These are phyloP conservation scores for Barnettozyma hawaiiensis DNA, from an alignment of 1,139 yeast genomes.

Conservation along the genomic window DNA sequence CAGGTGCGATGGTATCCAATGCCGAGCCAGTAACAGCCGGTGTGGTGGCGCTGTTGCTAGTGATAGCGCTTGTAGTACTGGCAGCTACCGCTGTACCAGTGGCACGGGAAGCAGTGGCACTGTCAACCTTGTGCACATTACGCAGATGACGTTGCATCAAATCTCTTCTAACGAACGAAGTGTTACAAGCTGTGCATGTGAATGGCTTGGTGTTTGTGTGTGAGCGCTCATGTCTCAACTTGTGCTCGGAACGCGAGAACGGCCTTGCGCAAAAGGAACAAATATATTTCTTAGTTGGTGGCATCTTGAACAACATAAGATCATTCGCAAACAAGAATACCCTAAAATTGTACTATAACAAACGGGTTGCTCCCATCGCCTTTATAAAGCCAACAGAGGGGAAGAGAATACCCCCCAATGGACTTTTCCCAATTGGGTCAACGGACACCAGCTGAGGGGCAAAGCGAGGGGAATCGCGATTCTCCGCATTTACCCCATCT, in stretches of 20 bases:
- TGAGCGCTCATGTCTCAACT: slow-evolving; percentile 76
- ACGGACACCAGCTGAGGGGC: slow-evolving; percentile 5
- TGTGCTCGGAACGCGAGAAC: slow-evolving; percentile 76
- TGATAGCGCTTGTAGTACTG: background rate
- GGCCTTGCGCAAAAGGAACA: slow-evolving; percentile 81
- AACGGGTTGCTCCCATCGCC: background rate
- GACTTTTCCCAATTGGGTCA: background rate
- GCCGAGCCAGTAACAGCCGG: background rate
- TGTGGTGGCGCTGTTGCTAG: too few relatives aligned
- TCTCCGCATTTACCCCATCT: slow-evolving; percentile 4
- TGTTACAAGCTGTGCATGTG: slow-evolving; percentile 64
- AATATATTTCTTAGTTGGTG: slow-evolving; percentile 52
- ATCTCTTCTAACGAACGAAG: slow-evolving; percentile 73
- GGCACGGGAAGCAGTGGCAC: background rate
- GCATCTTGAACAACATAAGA: background rate
- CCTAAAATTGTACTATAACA: background rate
- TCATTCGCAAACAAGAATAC: background rate
- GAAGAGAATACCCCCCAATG: slow-evolving; percentile 1
- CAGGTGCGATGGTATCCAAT: background rate
- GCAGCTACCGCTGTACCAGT: background rate
- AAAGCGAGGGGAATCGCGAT: slow-evolving; percentile 3
- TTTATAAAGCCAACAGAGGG: slow-evolving; percentile 2
- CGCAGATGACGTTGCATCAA: slow-evolving; percentile 70
- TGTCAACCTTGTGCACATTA: slow-evolving; percentile 51
- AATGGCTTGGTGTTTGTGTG: slow-evolving; percentile 83